Base-by-base conservation (phyloP, 305 asterid genomes). In the Fraxinus latifolia region DNA sequence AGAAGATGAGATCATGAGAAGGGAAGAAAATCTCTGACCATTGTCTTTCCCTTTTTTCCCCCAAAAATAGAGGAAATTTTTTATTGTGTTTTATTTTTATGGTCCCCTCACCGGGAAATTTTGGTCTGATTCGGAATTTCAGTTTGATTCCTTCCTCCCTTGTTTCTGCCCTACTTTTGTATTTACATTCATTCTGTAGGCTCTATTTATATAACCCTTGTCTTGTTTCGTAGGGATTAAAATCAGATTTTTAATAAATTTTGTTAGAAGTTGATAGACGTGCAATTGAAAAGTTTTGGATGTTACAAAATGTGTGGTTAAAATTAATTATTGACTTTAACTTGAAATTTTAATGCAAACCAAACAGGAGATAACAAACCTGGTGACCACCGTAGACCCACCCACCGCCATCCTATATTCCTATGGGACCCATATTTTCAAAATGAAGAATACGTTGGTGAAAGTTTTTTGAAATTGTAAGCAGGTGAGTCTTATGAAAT, bases 161-260 rank as follows among this genome's bases (percentile, higher is more conserved):
- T 81, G 85, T 83, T 79, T 79, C 82, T 36, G 82, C 78, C 89
- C 88, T 27, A 19, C 47, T 79, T 88, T 85, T 50, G 33, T 74
- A 86, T 78, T 82, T 89, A 90, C 85, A 82, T 90, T 77, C 92
- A 87, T 78, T 39, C 39, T 12, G 47, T 27, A 11, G 2, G n/a
- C 19, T 27, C 21, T 47, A 14, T 15, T 42, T 42, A 42, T 42
- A 2, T 31, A 31, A 1, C 33, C 33, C 3, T 29, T 29, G 32
- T 2, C 32, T 0, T 31, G 4, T 2, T 31, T 3, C 0, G 4
- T 3, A 31, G 4, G 1, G 33, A 2, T 39, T 39, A 39, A 39
- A 37, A 37, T 37, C 2, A 37, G 0, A 8, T 7, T 37, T 37
- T 37, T 7, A 37, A 7, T 37, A 37, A 1, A 33, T 33, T 33